A percentile compares a stretch with the other conserved stretches of the same genome.
Conservation (phyloP, 2,329 filamentous ascomycete species). For the Helicocarpus griseus region DNA sequence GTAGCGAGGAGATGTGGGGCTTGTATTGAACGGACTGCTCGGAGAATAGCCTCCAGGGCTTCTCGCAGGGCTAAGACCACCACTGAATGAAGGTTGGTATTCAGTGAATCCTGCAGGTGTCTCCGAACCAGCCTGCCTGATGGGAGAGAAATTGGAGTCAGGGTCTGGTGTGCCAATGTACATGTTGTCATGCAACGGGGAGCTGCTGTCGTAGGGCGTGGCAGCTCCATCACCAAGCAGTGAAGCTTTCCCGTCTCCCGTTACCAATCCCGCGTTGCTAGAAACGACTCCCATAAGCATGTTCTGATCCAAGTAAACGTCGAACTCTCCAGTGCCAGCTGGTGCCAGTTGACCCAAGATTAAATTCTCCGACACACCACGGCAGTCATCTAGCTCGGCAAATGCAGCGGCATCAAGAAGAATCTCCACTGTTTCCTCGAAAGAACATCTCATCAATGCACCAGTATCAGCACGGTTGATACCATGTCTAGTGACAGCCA, state of each 20-base stretch:
- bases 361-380: slow-evolving; percentile 96
- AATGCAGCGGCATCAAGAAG: slow-evolving; percentile 88
- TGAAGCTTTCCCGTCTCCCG: slow-evolving; percentile 65
- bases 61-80: slow-evolving; percentile 56
- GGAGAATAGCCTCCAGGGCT: slow-evolving; percentile 57
- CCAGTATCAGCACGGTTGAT: slow-evolving; percentile 98
- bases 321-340: slow-evolving; percentile 93
- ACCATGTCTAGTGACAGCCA: slow-evolving; percentile 93
- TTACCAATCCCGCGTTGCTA: slow-evolving; percentile 80
- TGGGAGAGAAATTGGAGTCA: slow-evolving; percentile 59
- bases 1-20: slow-evolving; percentile 59
- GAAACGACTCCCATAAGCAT: slow-evolving; percentile 94
- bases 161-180: slow-evolving; percentile 55
- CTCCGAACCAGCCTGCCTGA: slow-evolving; percentile 59
- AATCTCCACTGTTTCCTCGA: slow-evolving; percentile 98
- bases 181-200: slow-evolving; percentile 50
- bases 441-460: slow-evolving; percentile 97
- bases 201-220: slow-evolving; percentile 78
- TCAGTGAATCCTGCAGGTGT: slow-evolving; percentile 47
- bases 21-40: slow-evolving; percentile 67
- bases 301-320: slow-evolving; percentile 83
- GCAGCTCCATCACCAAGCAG: slow-evolving; percentile 69
- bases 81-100: slow-evolving; percentile 58
- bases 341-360: slow-evolving; percentile 96
- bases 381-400: slow-evolving; percentile 93